phyloP scores from a whole-genome alignment of 2,329 filamentous ascomycete species.

The Reticulascus tulasneorum region DNA sequence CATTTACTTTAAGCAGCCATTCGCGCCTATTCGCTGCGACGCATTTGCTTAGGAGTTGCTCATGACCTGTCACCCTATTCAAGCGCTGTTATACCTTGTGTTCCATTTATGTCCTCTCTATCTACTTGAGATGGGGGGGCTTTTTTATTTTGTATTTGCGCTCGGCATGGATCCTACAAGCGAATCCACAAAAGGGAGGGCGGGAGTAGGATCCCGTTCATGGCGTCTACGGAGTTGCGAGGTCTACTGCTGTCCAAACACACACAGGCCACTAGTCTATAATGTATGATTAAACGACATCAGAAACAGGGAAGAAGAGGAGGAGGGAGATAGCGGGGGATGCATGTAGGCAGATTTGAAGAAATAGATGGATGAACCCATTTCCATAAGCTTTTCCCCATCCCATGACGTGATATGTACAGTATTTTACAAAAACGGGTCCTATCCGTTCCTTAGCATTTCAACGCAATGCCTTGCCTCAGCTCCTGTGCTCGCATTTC shows the following conservation, averaged over 20 bases:
- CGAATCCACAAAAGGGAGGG: neutral
- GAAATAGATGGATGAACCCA: no score
- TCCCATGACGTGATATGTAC: no score
- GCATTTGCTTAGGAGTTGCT: neutral
- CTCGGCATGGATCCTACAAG: constrained; percentile 3
- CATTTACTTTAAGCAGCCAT: constrained; percentile 1
- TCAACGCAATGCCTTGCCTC: constrained; percentile 75
- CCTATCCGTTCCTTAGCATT: constrained; percentile 68
- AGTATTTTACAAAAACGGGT: no score
- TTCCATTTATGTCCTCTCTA: neutral
- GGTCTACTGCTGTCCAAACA: constrained; percentile 9
- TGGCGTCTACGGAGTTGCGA: constrained; percentile 7
- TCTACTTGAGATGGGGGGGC: neutral
- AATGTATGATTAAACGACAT: constrained; percentile 9
- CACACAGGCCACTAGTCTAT: neutral
- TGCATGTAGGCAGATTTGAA: neutral
- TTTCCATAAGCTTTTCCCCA: no score
- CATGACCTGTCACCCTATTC: no score
- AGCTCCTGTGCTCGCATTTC: constrained; percentile 84
- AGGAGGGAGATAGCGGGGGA: neutral
- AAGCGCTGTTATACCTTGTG: no score
- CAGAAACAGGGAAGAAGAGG: neutral
- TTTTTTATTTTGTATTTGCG: neutral
- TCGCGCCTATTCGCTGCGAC: neutral
- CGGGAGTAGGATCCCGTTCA: neutral